These are phyloP conservation scores for Arthroderma uncinatum DNA, from an alignment of 2,329 filamentous ascomycete species.

Conservation along the genomic window DNA sequence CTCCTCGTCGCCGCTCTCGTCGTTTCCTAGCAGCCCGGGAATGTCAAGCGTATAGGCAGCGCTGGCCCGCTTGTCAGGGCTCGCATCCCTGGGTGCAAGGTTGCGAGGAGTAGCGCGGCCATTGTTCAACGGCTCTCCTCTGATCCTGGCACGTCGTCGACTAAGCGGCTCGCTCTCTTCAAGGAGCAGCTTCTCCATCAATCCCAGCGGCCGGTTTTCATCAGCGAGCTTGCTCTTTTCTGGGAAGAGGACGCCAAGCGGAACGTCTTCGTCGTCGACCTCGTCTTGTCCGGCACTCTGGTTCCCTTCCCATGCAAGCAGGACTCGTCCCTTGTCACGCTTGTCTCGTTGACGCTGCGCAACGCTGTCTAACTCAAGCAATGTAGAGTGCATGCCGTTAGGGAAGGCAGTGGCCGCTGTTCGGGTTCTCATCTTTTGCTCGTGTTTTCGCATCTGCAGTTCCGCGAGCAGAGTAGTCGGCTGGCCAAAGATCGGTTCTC, in stretches of 20 bases:
- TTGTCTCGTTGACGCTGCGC: conserved; percentile 70
- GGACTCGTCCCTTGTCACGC: conserved; percentile 63
- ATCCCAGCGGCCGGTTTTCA: conserved; percentile 34
- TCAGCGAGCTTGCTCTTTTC: conserved; percentile 25
- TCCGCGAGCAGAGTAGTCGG: conserved; percentile 90
- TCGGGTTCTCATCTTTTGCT: conserved; percentile 68
- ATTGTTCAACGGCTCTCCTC: conserved; percentile 43
- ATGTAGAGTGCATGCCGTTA: conserved; percentile 77
- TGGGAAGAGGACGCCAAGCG: conserved; percentile 68
- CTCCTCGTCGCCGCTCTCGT: conserved; percentile 22
- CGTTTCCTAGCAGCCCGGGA: conserved; percentile 18
- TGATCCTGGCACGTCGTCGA: conserved; percentile 60
- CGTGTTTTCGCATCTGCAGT: conserved; percentile 77
- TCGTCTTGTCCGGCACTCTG: conserved; percentile 30
- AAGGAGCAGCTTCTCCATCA: conserved; percentile 58
- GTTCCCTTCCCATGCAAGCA: conserved; percentile 73
- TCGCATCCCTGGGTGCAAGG: conserved; percentile 11
- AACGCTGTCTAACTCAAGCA: conserved; percentile 82
- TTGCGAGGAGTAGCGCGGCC: conserved; percentile 4
- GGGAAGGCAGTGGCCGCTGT: conserved; percentile 53
- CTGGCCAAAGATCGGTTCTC: conserved; percentile 48
- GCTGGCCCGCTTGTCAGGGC: conserved; percentile 21
- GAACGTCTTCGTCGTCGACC: conserved; percentile 70
- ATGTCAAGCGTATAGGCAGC: conserved; percentile 26
- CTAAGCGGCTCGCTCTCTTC: conserved; percentile 90